Evolutionary conservation across 306 rosid species (phyloP), one percentile per base, ranked within the genome.

Genomic region (Trifolium dubium): DNA sequence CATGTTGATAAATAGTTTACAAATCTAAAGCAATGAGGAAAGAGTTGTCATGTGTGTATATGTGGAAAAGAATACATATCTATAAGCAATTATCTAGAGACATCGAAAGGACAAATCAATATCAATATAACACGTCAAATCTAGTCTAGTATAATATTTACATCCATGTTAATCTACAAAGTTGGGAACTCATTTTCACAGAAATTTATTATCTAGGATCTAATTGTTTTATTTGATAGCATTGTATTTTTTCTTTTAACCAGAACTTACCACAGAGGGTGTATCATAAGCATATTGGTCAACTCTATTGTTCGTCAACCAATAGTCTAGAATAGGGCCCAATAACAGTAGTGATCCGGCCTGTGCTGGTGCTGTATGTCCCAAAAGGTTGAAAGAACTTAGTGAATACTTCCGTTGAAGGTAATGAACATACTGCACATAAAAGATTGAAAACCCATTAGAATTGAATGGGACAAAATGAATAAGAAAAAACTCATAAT

Each of bases 291-390:
- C 78, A 39, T 67, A 92, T 46, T 8, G 69, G 39, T 92, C 91
- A 46, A 92, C 89, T 77, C 98, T 87, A 58, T 77, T 80, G 82
- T 49, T 64, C 18, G 98, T 92, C 92, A 92, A 80, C 95, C 92
- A 90, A 79, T 90, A 90, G 81, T 90, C 98, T 15, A 92, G 87
- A 67, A 88, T 37, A 73, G 98, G 98, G 13, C 96, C 95, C 10
- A 90, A 0, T 74, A 88, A 23, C 76, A 90, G 66, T 53, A 92
- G 87, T 0, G 96, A 85, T 49, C 70, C 86, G 5, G 98, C 96
- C 78, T 92, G 98, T 4, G 92, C 96, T 5, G 98, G 96, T 60
- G 98, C 98, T 37, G 98, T 92, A 54, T 92, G 98, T 55, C 98
- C 96, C 88, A 92, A 78, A 59, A 92, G 88, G 85, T 79, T 92